Evolutionary conservation across 2,329 filamentous ascomycete species (phyloP).

Genomic region (Alternaria postmessia): DNA sequence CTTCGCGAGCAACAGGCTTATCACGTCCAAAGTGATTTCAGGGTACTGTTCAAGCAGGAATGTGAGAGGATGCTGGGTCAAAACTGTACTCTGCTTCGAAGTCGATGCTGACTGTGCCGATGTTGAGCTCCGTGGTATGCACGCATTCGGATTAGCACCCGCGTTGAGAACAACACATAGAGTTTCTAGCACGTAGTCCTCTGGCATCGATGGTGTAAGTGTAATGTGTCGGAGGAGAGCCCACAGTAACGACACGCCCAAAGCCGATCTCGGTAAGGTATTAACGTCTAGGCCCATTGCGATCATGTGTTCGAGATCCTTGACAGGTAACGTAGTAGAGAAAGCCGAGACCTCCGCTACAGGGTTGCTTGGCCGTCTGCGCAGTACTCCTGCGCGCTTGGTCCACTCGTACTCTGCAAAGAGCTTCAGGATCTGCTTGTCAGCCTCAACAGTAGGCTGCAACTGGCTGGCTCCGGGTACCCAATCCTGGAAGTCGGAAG

Average conservation of each 20-base stretch:
- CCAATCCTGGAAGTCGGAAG: conserved; percentile 41
- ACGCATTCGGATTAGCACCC: conserved; percentile 33
- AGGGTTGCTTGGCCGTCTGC: conserved; percentile 20
- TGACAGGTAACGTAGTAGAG: conserved; percentile 26
- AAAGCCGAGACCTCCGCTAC: conserved; percentile 20
- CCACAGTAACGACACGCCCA: conserved; percentile 34
- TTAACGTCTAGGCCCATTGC: conserved; percentile 39
- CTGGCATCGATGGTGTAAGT: conserved; percentile 20
- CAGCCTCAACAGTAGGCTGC: conserved; percentile 8
- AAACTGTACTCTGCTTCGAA: conserved; percentile 11
- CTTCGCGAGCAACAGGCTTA: conserved; percentile 32
- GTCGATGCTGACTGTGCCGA: conserved; percentile 16
- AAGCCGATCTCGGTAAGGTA: conserved; percentile 22
- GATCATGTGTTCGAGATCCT: conserved; percentile 33
- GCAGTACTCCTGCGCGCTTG: conserved; percentile 27
- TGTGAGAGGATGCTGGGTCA: conserved; percentile 31
- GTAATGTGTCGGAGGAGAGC: conserved; percentile 30
- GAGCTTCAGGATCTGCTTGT: conserved; percentile 31
- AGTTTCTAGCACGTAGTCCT: conserved; percentile 28
- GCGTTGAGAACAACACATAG: conserved; percentile 27
- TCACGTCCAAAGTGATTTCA: conserved; percentile 30
- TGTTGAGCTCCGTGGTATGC: conserved; percentile 19
- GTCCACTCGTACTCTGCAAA: conserved; percentile 42
- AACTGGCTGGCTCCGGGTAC: conserved; percentile 18
- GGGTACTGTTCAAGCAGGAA: conserved; percentile 37